These are phyloP conservation scores for Candida nanaspora DNA, from an alignment of 805 yeast genomes.

Conservation along the genomic window DNA sequence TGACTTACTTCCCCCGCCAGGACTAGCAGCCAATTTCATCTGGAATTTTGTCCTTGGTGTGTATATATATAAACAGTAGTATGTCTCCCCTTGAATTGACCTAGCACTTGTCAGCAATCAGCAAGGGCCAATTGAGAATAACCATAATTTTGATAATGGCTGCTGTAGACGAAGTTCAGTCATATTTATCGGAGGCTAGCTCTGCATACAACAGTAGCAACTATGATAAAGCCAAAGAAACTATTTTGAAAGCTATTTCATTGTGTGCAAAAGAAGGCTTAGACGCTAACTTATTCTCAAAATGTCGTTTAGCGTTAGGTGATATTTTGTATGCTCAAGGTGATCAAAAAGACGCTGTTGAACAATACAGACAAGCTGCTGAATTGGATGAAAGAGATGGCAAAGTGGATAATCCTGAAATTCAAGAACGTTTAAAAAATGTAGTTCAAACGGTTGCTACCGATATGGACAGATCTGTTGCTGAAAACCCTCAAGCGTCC, in stretches of 20 bases:
- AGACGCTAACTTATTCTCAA: constrained; percentile 21
- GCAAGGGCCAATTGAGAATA: too few species aligned
- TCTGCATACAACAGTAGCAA: constrained; percentile 3
- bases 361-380: constrained; percentile 22
- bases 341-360: constrained; percentile 17
- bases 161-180: constrained; percentile 13
- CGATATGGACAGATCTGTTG: constrained; percentile 16
- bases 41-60: too few species aligned
- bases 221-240: constrained; percentile 10
- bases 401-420: constrained; percentile 22
- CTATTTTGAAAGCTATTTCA: constrained; percentile 13
- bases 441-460: constrained; percentile 15
- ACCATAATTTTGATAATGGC: constrained; percentile 5
- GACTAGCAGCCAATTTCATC: too few species aligned
- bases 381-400: constrained; percentile 26
- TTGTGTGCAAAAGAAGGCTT: constrained; percentile 13
- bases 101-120: too few species aligned
- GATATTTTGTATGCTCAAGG: constrained; percentile 19
- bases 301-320: constrained; percentile 19
- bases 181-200: constrained; percentile 13
- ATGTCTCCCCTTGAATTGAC: too few species aligned
- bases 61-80: too few species aligned
- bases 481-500: constrained; percentile 12
- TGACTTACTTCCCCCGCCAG: too few species aligned
- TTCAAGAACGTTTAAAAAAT: constrained; percentile 19